These are phyloP conservation scores for Peronospora belbahrii DNA, from an alignment of 352 stramenopile species.

Conservation along the genomic window DNA sequence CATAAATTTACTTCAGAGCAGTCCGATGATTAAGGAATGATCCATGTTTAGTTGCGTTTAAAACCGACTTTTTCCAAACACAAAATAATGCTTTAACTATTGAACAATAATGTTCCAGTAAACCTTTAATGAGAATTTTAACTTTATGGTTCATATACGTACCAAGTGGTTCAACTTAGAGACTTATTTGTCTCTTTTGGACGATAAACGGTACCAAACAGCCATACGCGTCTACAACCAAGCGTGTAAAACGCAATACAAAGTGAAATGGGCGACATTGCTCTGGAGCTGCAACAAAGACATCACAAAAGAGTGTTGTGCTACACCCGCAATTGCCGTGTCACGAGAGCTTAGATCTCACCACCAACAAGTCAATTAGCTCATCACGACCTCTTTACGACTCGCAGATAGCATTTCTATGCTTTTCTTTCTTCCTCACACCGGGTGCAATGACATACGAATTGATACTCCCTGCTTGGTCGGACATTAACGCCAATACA, in stretches of 20 bases:
- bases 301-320: too few species aligned
- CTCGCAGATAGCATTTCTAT: conserved; percentile 19
- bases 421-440: conserved; percentile 59
- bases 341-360: not conserved
- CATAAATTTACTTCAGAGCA: too few species aligned
- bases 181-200: conserved; percentile 5
- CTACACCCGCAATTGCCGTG: not conserved
- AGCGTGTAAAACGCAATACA: conserved; percentile 5
- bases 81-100: not conserved
- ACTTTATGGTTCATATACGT: conserved; percentile 23
- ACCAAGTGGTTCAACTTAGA: conserved; percentile 1
- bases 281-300: not conserved
- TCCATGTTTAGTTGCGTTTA: too few species aligned
- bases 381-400: conserved; percentile 1
- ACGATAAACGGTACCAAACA: conserved; percentile 15
- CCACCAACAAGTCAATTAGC: conserved; percentile 1
- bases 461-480: conserved; percentile 66
- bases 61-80: too few species aligned
- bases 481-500: conserved; percentile 8
- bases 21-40: too few species aligned
- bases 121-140: conserved; percentile 16
- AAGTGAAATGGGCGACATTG: not conserved
- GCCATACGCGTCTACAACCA: conserved; percentile 11
- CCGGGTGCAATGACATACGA: conserved; percentile 57
- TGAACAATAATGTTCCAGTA: not conserved